A percentile compares a stretch with the other conserved stretches of the same genome.
phyloP scores from a whole-genome alignment of 2,329 filamentous ascomycete species.

The Camptophora hylomeconis region DNA sequence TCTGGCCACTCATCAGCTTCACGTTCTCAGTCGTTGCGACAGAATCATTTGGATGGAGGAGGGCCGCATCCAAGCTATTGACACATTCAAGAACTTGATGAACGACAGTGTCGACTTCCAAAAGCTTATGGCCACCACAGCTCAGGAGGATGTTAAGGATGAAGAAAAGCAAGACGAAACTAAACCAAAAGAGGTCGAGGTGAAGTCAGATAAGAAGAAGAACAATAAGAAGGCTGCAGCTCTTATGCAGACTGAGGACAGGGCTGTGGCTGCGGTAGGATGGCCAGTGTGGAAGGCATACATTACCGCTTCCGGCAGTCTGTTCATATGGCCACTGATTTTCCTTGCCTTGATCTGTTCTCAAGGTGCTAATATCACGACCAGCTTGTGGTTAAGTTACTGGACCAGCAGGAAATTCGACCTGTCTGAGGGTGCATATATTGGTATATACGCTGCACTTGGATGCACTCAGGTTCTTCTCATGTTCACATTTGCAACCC shows the following conservation, averaged over 20 bases:
- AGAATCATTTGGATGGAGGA: conserved; percentile 87
- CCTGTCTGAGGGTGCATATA: conserved; percentile 55
- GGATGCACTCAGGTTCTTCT: conserved; percentile 58
- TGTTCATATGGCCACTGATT: conserved; percentile 53
- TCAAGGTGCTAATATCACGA: conserved; percentile 75
- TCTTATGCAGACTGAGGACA: conserved; percentile 37
- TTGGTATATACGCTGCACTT: conserved; percentile 56
- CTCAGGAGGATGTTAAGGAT: conserved; percentile 45
- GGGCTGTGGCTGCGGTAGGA: conserved; percentile 61
- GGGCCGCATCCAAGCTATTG: conserved; percentile 69
- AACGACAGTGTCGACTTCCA: conserved; percentile 63
- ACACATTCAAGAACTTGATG: conserved; percentile 85
- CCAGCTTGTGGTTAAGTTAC: conserved; percentile 83
- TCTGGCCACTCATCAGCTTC: conserved; percentile 86
- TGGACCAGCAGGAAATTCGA: conserved; percentile 75
- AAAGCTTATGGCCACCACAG: conserved; percentile 67
- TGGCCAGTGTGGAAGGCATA: conserved; percentile 73
- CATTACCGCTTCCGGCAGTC: conserved; percentile 58
- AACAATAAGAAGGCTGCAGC: conserved; percentile 33
- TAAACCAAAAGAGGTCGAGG: no score
- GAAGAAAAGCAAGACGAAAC: conserved; percentile 35
- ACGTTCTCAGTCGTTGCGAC: conserved; percentile 82
- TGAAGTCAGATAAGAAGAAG: conserved; percentile 33
- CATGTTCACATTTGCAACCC: conserved; percentile 68
- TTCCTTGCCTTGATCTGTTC: conserved; percentile 54